Conservation (phyloP, 2,329 filamentous ascomycete genomes). For the Cladophialophora immunda region DNA sequence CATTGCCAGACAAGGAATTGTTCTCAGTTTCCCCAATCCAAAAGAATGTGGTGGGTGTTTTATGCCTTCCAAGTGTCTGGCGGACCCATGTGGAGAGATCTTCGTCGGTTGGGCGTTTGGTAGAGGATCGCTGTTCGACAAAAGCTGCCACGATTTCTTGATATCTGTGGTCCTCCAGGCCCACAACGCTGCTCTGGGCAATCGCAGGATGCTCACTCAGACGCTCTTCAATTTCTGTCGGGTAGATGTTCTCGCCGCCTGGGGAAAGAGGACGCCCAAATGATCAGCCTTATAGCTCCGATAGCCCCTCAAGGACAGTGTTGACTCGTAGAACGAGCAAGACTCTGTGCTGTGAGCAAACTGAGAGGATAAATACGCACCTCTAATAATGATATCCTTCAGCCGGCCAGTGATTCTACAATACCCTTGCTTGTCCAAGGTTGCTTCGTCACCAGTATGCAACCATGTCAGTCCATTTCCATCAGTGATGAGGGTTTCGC, state of each 20-base stretch:
- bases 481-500: slow-evolving; percentile 71
- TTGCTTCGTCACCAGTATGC: slow-evolving; percentile 68
- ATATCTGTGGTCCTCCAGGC: slow-evolving; percentile 72
- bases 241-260: slow-evolving; percentile 77
- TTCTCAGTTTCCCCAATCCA: slow-evolving; percentile 71
- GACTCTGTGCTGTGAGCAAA: background rate
- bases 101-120: slow-evolving; percentile 48
- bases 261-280: slow-evolving; percentile 45
- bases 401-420: slow-evolving; percentile 77
- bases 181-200: slow-evolving; percentile 71
- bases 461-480: slow-evolving; percentile 66
- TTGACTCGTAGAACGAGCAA: background rate
- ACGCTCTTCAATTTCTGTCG: slow-evolving; percentile 77
- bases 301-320: background rate
- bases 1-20: background rate
- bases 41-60: slow-evolving; percentile 76
- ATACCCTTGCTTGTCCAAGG: slow-evolving; percentile 66
- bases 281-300: background rate
- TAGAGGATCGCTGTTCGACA: slow-evolving; percentile 47
- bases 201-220: slow-evolving; percentile 70
- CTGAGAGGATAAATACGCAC: slow-evolving; percentile 46
- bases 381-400: slow-evolving; percentile 81
- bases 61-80: slow-evolving; percentile 69
- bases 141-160: slow-evolving; percentile 77
- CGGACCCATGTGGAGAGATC: slow-evolving; percentile 71